These are phyloP conservation scores for Rhizophagus clarus DNA, from an alignment of 192 early-diverging fungal species.

Conservation along the genomic window DNA sequence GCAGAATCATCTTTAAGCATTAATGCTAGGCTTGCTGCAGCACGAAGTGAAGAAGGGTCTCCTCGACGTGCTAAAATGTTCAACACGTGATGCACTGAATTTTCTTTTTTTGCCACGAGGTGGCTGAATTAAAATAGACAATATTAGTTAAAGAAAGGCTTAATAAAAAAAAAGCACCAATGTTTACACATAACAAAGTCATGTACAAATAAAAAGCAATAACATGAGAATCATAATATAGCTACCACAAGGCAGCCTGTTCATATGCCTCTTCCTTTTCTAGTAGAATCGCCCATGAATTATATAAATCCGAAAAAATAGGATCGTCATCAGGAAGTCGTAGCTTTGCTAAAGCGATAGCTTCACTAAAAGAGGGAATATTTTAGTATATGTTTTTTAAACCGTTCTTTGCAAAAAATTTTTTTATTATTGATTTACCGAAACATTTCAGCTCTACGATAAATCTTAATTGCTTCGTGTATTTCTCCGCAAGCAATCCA, in stretches of 20 bases:
- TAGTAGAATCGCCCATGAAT: constrained; percentile 36
- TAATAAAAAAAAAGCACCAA: not conserved
- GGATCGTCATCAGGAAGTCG: constrained; percentile 36
- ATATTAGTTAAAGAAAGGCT: not conserved
- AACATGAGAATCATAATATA: not conserved
- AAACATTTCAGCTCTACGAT: constrained; percentile 40
- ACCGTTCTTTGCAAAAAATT: not conserved
- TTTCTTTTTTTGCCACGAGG: constrained; percentile 14
- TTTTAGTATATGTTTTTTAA: not conserved
- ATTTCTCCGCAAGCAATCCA: constrained; percentile 44
- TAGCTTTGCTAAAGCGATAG: constrained; percentile 38
- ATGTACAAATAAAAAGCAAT: not conserved
- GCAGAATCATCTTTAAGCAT: constrained; percentile 18
- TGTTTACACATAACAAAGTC: not conserved
- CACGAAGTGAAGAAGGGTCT: constrained; percentile 17
- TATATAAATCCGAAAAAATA: constrained; percentile 31
- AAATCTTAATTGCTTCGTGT: constrained; percentile 48
- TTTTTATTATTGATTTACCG: constrained; percentile 33
- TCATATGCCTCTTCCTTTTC: constrained; percentile 34
- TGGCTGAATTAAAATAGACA: constrained; percentile 6
- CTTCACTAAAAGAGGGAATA: constrained; percentile 30
- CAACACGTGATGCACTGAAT: constrained; percentile 14
- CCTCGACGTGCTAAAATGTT: constrained; percentile 23
- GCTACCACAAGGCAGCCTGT: constrained; percentile 38
- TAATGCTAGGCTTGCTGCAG: constrained; percentile 23